Evolutionary conservation across 371 early-diverging fungal genomes (phyloP).

Genomic region (Dichotomocladium elegans): DNA sequence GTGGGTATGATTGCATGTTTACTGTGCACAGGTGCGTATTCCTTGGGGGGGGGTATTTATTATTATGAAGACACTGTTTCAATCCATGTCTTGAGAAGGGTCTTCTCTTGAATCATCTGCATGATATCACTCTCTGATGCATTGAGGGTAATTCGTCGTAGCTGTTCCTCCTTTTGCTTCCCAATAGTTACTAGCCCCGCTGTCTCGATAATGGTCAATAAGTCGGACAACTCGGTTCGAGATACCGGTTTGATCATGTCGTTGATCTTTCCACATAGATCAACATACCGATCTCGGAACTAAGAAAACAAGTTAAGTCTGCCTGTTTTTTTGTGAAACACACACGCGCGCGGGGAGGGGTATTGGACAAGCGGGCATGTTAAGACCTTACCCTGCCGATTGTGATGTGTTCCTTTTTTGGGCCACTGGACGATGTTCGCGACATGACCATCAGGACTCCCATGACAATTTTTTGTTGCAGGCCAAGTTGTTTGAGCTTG

Average conservation of each 20-base stretch:
- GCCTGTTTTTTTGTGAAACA: conserved; percentile 4
- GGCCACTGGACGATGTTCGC: conserved; percentile 16
- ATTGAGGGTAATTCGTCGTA: conserved; percentile 43
- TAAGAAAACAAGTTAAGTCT: conserved; percentile 13
- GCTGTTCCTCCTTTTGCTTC: conserved; percentile 48
- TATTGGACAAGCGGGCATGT: too few relatives aligned
- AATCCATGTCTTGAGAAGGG: conserved; percentile 15
- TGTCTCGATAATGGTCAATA: conserved; percentile 72
- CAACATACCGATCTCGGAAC: conserved; percentile 55
- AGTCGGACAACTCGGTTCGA: conserved; percentile 72
- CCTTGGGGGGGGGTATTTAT: too few relatives aligned
- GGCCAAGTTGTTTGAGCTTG: conserved; percentile 63
- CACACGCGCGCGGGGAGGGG: too few relatives aligned
- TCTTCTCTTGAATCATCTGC: conserved; percentile 34
- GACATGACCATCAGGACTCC: conserved; percentile 44
- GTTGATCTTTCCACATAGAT: conserved; percentile 34
- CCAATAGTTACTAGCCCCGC: conserved; percentile 62
- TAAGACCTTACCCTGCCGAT: conserved; percentile 44
- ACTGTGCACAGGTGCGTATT: too few relatives aligned
- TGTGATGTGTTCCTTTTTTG: conserved; percentile 39
- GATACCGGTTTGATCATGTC: conserved; percentile 60
- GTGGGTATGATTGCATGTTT: too few relatives aligned
- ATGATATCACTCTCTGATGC: conserved; percentile 46
- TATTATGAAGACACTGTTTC: too few relatives aligned
- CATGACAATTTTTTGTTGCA: conserved; percentile 82